Conservation (phyloP, 2,329 filamentous ascomycete genomes). For the Drechmeria coniospora region DNA sequence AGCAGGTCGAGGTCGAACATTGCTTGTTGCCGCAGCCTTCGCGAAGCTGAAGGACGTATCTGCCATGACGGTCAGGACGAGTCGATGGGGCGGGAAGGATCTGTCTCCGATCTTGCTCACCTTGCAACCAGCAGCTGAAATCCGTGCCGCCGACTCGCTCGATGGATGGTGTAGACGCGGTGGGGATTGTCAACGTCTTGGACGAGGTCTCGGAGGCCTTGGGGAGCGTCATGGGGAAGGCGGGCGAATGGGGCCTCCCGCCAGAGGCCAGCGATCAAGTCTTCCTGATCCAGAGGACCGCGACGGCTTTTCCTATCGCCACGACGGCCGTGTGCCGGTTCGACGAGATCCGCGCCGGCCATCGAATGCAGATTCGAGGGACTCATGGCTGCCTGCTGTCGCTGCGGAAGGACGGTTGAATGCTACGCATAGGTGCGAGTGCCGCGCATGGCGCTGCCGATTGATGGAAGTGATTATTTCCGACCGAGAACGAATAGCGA, state of each 20-base stretch:
- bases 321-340: slow-evolving; percentile 1
- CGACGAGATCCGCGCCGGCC: slow-evolving; percentile 2
- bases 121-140: slow-evolving; percentile 54
- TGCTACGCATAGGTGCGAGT: neutral
- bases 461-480: too few species aligned
- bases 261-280: slow-evolving; percentile 44
- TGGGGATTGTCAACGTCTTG: slow-evolving; percentile 46
- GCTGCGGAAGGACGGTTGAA: too few species aligned
- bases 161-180: slow-evolving; percentile 44
- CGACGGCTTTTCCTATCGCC: slow-evolving; percentile 1
- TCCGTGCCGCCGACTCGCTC: slow-evolving; percentile 43
- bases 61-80: slow-evolving; percentile 18
- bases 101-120: slow-evolving; percentile 22
- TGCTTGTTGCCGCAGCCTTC: slow-evolving; percentile 56
- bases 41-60: slow-evolving; percentile 69
- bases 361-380: slow-evolving; percentile 4
- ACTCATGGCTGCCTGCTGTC: slow-evolving; percentile 6
- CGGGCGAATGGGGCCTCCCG: slow-evolving; percentile 43
- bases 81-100: neutral
- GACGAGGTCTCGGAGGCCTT: slow-evolving; percentile 37
- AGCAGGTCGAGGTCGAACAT: slow-evolving; percentile 65
- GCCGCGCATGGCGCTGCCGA: slow-evolving; percentile 2
- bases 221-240: slow-evolving; percentile 44
- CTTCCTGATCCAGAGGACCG: slow-evolving; percentile 19
- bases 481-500: too few species aligned